phyloP scores from a whole-genome alignment of 2,329 filamentous ascomycete species.

The Arthrobotrys pseudoclavata region DNA sequence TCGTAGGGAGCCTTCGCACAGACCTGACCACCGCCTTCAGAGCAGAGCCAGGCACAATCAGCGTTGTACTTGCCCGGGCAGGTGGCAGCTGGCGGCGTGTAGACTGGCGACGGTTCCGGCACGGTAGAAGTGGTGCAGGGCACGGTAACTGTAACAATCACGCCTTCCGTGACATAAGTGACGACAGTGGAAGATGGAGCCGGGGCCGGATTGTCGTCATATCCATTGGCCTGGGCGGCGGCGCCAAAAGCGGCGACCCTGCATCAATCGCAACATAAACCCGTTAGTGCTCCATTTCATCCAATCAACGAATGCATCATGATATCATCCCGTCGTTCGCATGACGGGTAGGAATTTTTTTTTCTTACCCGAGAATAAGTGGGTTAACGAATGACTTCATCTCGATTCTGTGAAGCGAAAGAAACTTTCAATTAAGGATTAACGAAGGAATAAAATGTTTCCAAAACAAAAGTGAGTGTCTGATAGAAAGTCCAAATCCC shows the following conservation, averaged over 20 bases:
- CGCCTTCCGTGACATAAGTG: constrained; percentile 10
- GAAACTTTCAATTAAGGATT: not conserved
- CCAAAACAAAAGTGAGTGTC: not conserved
- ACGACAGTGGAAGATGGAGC: constrained; percentile 16
- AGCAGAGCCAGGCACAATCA: constrained; percentile 17
- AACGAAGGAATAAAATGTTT: not conserved
- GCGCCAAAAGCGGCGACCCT: constrained; percentile 15
- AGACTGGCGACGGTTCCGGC: not conserved
- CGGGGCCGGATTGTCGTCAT: constrained; percentile 1
- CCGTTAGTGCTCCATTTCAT: not conserved
- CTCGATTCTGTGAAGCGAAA: not conserved
- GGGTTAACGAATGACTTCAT: constrained; percentile 43
- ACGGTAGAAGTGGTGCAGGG: constrained; percentile 2
- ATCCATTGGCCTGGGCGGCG: constrained; percentile 14
- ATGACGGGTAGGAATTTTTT: not conserved
- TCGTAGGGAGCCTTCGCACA: not conserved
- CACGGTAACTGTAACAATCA: constrained; percentile 1
- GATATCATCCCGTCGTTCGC: not conserved
- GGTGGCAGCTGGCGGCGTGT: not conserved
- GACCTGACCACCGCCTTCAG: not conserved
- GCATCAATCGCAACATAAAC: not conserved
- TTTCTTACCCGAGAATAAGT: constrained; percentile 25
- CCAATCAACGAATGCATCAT: not conserved
- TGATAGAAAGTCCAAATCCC: not conserved
- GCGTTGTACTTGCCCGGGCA: constrained; percentile 7